Percentiles rank a stretch among this genome's conserved stretches.
phyloP scores from a whole-genome alignment of 192 early-diverging fungal genomes.

The Borealophlyctis nickersoniae region DNA sequence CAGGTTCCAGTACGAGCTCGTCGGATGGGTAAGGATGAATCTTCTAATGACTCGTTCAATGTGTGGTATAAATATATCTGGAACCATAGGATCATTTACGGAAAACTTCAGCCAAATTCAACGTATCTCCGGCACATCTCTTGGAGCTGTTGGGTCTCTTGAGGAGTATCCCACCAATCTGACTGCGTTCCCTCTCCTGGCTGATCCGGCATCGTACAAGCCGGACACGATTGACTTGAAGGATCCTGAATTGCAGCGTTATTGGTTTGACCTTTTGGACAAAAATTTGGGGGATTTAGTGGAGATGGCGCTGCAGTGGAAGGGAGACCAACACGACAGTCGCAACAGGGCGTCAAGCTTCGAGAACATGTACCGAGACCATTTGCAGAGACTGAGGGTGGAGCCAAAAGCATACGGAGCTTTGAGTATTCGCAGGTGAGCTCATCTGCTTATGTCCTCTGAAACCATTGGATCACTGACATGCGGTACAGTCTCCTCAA shows the following conservation, averaged over 20 bases:
- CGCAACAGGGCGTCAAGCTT: conserved; percentile 43
- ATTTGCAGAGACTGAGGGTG: conserved; percentile 57
- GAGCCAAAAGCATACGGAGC: conserved; percentile 73
- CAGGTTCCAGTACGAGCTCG: neutral
- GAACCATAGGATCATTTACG: conserved; percentile 64
- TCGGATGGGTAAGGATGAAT: no score
- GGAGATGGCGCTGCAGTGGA: conserved; percentile 54
- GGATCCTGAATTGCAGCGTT: conserved; percentile 52
- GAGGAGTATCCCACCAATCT: conserved; percentile 55
- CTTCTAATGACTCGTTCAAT: no score
- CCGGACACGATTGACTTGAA: conserved; percentile 71
- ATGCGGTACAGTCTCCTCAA: conserved; percentile 50
- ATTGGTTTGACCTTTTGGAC: conserved; percentile 77
- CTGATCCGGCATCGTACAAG: conserved; percentile 46
- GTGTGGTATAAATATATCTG: no score
- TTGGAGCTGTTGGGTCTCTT: conserved; percentile 64
- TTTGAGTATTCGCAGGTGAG: conserved; percentile 61
- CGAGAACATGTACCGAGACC: conserved; percentile 63
- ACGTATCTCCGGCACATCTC: conserved; percentile 49
- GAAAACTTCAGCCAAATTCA: conserved; percentile 77
- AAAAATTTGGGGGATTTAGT: conserved; percentile 61
- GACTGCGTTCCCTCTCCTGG: conserved; percentile 60
- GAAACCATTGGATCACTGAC: no score
- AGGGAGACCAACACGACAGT: conserved; percentile 6
- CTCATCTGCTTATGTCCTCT: conserved; percentile 1